Conservation (phyloP, 192 early-diverging fungal genomes). For the Obelidium mucronatum region DNA sequence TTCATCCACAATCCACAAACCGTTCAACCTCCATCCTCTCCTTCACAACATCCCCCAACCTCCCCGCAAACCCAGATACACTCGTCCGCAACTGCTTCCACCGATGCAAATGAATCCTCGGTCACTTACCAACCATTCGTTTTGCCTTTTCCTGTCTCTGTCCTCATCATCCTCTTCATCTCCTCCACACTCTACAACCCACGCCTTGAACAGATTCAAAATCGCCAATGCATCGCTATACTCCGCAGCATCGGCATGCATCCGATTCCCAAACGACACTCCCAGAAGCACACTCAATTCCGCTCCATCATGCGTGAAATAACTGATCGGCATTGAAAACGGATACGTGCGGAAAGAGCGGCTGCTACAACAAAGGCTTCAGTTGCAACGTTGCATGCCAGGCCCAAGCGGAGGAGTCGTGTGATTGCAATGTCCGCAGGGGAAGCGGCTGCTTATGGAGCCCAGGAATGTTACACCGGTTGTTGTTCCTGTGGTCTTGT, state of each 20-base stretch:
- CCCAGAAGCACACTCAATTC: neutral
- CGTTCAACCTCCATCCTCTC: neutral
- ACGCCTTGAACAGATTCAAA: conserved; percentile 7
- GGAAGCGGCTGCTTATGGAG: neutral
- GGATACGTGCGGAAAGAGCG: neutral
- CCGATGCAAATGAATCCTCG: neutral
- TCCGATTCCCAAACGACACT: neutral
- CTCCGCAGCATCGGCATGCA: neutral
- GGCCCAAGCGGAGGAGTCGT: neutral
- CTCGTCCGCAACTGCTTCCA: conserved; percentile 20
- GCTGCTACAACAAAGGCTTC: conserved; percentile 5
- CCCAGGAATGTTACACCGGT: conserved; percentile 7
- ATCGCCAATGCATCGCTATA: conserved; percentile 8
- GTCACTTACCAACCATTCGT: neutral
- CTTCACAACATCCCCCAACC: conserved; percentile 4
- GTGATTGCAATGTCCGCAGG: conserved; percentile 16
- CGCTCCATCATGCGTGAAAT: conserved; percentile 8
- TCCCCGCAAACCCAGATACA: conserved; percentile 3
- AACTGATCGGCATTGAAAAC: conserved; percentile 11
- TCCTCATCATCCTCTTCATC: neutral
- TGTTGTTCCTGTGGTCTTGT: too few species aligned
- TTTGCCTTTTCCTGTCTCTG: neutral
- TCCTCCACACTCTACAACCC: neutral
- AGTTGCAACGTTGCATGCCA: neutral
- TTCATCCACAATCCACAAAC: neutral